Evolutionary conservation across 148 eudicot species (phyloP).

Genomic region (Vaccinium myrtillus): DNA sequence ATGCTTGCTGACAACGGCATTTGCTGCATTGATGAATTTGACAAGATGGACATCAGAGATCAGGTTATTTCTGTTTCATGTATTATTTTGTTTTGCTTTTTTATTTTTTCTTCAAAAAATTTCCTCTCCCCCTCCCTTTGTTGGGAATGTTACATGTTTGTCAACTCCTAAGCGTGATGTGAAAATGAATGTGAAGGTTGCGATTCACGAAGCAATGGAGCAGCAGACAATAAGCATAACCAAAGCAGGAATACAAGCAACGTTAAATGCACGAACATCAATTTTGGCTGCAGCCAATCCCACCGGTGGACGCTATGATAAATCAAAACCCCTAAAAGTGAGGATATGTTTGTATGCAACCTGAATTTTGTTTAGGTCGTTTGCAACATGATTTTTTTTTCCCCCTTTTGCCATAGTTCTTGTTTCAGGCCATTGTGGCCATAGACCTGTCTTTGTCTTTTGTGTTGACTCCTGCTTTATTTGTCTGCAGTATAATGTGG

Average conservation of each 20-base stretch:
- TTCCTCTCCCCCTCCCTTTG: not conserved
- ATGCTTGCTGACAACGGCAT: conserved; percentile 99
- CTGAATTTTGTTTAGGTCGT: not conserved
- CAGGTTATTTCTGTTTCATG: conserved; percentile 53
- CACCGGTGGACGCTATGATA: conserved; percentile 95
- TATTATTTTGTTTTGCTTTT: not conserved
- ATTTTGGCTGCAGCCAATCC: conserved; percentile 99
- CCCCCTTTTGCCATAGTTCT: not conserved
- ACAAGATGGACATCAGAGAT: conserved; percentile 96
- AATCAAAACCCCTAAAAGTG: conserved; percentile 93
- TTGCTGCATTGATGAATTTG: conserved; percentile 98
- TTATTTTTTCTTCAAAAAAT: no score
- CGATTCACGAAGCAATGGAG: conserved; percentile 99
- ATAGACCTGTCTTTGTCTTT: not conserved
- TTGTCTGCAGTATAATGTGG: conserved; percentile 86
- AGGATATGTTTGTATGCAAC: not conserved
- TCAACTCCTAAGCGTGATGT: conserved; percentile 12
- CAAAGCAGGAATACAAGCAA: conserved; percentile 99
- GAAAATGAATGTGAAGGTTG: conserved; percentile 54
- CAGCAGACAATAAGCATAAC: conserved; percentile 99
- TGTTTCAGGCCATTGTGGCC: not conserved
- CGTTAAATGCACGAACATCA: conserved; percentile 92
- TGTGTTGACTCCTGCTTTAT: not conserved
- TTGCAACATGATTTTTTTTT: not conserved
- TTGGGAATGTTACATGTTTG: not conserved